A percentile compares a stretch with the other conserved stretches of the same genome.
These are phyloP conservation scores for Centella asiatica DNA, from an alignment of 129 eudicot genomes.

Conservation along the genomic window DNA sequence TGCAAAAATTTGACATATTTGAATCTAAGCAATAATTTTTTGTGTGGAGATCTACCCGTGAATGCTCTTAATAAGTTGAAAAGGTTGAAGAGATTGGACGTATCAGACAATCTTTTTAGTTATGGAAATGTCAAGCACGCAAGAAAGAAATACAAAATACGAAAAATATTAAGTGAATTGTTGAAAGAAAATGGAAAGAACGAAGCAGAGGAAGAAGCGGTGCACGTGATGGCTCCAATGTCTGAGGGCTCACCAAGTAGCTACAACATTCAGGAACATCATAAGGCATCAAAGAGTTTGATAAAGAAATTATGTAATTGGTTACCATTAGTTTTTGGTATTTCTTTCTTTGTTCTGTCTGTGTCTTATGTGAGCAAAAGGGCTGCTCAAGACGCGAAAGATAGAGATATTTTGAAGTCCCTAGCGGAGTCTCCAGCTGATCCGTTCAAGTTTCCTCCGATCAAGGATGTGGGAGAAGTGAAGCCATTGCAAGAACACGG, in stretches of 20 bases:
- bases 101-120: slow-evolving; percentile 18
- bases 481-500: slow-evolving; percentile 18
- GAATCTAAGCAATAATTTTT: slow-evolving; percentile 28
- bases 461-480: slow-evolving; percentile 18
- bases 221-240: slow-evolving; percentile 10
- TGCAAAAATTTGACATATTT: slow-evolving; percentile 21
- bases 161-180: neutral
- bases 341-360: slow-evolving; percentile 27
- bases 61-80: slow-evolving; percentile 19
- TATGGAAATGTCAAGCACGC: neutral
- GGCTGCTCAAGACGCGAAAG: slow-evolving; percentile 16
- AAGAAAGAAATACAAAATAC: neutral
- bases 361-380: slow-evolving; percentile 10
- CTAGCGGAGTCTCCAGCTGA: slow-evolving; percentile 21
- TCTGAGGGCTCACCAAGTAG: slow-evolving; percentile 4
- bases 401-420: slow-evolving; percentile 7
- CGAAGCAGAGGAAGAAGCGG: neutral
- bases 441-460: slow-evolving; percentile 19
- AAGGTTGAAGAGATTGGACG: slow-evolving; percentile 20
- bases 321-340: slow-evolving; percentile 23
- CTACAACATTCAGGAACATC: neutral
- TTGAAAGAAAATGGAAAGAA: neutral
- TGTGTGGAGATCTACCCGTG: slow-evolving; percentile 20
- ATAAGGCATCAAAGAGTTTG: neutral
- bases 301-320: neutral